Conservation (phyloP, 352 stramenopile species). For the Phytophthora pisi region DNA sequence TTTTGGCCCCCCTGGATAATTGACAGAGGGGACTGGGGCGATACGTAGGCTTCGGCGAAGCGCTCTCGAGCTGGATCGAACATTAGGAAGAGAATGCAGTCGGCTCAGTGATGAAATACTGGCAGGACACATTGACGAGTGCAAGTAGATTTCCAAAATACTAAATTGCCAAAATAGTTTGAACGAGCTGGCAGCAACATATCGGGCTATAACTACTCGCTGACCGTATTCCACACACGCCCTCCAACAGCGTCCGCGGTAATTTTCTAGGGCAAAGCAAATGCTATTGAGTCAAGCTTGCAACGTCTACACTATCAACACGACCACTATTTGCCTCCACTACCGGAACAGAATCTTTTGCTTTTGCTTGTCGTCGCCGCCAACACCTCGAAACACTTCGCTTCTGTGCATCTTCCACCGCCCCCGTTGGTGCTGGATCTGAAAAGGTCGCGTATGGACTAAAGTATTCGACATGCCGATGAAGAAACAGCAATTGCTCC, state of each 20-base stretch:
- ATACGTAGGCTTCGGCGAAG: background rate
- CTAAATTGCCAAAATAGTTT: conserved; percentile 1
- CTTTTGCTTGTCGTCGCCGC: background rate
- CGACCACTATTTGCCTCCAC: background rate
- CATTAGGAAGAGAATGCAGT: conserved; percentile 8
- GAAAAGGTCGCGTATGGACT: conserved; percentile 29
- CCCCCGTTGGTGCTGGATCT: conserved; percentile 1
- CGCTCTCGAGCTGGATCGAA: conserved; percentile 1
- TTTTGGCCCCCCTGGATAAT: background rate
- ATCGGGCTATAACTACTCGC: too few relatives aligned
- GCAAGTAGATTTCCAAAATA: background rate
- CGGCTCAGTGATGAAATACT: too few relatives aligned
- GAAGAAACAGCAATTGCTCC: conserved; percentile 32
- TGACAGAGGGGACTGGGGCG: background rate
- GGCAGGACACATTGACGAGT: background rate
- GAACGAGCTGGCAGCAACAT: background rate
- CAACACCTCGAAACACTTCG: background rate
- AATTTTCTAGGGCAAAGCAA: too few relatives aligned
- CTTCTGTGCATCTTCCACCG: background rate
- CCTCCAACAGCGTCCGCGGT: too few relatives aligned
- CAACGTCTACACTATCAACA: background rate
- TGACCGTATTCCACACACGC: too few relatives aligned
- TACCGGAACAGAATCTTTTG: background rate
- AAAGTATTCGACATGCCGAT: conserved; percentile 28
- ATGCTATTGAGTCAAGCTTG: too few relatives aligned